Percentiles rank a stretch among this genome's conserved stretches.
Evolutionary conservation across 768 basidiomycete genomes (phyloP).

Genomic region (Amanita subjunquillea): DNA sequence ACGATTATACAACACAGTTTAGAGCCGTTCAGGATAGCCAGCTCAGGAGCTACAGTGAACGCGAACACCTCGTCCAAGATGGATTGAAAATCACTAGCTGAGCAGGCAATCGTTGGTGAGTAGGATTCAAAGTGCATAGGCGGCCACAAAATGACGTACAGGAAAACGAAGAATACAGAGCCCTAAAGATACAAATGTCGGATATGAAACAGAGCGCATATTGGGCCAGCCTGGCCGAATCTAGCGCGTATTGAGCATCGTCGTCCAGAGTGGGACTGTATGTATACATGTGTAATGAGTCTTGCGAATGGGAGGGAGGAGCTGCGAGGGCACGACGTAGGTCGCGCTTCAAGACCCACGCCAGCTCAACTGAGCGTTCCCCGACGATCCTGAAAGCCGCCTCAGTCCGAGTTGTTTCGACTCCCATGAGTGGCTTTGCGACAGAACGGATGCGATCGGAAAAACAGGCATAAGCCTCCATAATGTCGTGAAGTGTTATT

Average conservation of each 20-base stretch:
- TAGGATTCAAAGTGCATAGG: neutral
- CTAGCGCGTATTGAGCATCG: constrained; percentile 27
- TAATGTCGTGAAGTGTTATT: constrained; percentile 42
- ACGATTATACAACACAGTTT: constrained; percentile 38
- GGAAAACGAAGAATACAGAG: constrained; percentile 34
- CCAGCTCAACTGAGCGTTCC: constrained; percentile 22
- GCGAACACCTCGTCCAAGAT: constrained; percentile 35
- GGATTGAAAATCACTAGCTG: constrained; percentile 33
- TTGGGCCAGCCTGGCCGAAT: constrained; percentile 38
- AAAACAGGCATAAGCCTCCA: constrained; percentile 51
- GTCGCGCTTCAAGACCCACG: constrained; percentile 39
- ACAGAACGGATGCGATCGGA: constrained; percentile 30
- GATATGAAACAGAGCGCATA: constrained; percentile 42
- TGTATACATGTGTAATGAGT: constrained; percentile 10
- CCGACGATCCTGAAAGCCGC: constrained; percentile 18
- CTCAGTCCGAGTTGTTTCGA: neutral
- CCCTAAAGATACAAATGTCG: constrained; percentile 37
- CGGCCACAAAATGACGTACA: constrained; percentile 26
- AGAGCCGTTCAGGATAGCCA: constrained; percentile 27
- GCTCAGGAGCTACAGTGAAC: constrained; percentile 22
- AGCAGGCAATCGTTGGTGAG: no score
- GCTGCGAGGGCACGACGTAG: constrained; percentile 31
- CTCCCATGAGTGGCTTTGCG: constrained; percentile 11
- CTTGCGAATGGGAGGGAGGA: constrained; percentile 15
- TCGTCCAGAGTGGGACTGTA: constrained; percentile 17